phyloP scores from a whole-genome alignment of 345 rosid genomes.

The Murraya koenigii region DNA sequence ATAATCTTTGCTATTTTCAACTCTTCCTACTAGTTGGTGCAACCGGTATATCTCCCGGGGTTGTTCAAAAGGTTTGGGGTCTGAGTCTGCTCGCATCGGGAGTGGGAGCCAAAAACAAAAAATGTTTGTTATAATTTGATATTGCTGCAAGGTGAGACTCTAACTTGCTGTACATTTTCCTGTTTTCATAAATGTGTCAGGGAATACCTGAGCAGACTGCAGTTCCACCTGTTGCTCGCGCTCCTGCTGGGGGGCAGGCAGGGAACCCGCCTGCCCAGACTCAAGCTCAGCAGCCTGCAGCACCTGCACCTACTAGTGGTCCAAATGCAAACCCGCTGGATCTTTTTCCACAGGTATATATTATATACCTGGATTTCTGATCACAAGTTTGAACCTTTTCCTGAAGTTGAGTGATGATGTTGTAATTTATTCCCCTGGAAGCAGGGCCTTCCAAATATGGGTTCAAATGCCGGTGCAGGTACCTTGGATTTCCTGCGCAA shows the following conservation, averaged over 20 bases:
- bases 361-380: background rate
- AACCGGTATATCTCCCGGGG: background rate
- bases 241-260: conserved; percentile 37
- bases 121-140: background rate
- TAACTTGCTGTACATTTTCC: background rate
- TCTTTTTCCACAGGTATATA: conserved; percentile 61
- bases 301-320: conserved; percentile 38
- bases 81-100: background rate
- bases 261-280: conserved; percentile 34
- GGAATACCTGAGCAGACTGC: conserved; percentile 67
- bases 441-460: conserved; percentile 63
- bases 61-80: background rate
- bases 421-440: background rate
- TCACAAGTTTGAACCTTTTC: background rate
- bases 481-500: conserved; percentile 58
- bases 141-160: background rate
- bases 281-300: conserved; percentile 38
- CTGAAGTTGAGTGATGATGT: background rate
- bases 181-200: conserved; percentile 18
- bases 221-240: conserved; percentile 38
- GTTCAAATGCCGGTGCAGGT: conserved; percentile 52
- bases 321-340: conserved; percentile 65
- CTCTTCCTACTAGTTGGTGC: background rate
- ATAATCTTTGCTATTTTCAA: background rate
- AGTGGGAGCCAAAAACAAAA: too few species aligned